A percentile compares a stretch with the other conserved stretches of the same genome.
These are phyloP conservation scores for Canavalia gladiata DNA, from an alignment of 306 rosid species.

Conservation along the genomic window DNA sequence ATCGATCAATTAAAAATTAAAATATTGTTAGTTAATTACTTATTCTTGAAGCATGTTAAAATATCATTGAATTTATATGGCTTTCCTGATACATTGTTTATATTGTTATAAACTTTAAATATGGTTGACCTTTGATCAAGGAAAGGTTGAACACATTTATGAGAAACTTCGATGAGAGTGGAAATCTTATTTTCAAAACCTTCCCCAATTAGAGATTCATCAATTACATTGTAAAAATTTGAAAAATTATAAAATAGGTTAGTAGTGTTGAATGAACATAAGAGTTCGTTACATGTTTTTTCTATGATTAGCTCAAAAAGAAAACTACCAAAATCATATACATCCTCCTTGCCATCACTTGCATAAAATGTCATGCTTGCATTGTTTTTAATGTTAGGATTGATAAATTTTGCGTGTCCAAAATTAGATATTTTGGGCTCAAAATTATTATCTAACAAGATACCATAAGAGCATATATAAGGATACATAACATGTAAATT, in stretches of 20 bases:
- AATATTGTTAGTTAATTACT: too few relatives aligned
- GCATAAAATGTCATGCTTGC: background rate
- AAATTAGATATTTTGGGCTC: slow-evolving; percentile 2
- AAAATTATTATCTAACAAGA: slow-evolving; percentile 14
- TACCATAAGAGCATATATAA: slow-evolving; percentile 3
- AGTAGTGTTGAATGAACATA: background rate
- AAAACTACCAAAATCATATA: slow-evolving; percentile 53
- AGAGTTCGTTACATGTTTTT: background rate
- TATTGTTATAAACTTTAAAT: slow-evolving; percentile 49
- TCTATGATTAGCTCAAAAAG: slow-evolving; percentile 54
- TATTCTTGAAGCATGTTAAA: background rate
- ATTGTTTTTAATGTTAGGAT: background rate
- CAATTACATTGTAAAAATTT: slow-evolving; percentile 33
- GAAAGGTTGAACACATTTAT: slow-evolving; percentile 44
- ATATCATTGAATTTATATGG: background rate
- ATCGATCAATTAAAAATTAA: too few relatives aligned
- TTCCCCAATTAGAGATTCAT: slow-evolving; percentile 28
- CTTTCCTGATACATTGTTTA: slow-evolving; percentile 17
- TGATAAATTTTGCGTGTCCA: slow-evolving; percentile 1
- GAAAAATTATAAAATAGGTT: background rate
- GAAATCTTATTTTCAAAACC: slow-evolving; percentile 47
- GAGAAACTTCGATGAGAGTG: slow-evolving; percentile 43
- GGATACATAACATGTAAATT: background rate
- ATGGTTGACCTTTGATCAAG: slow-evolving; percentile 51
- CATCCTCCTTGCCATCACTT: slow-evolving; percentile 51